Evolutionary conservation across 495 filamentous ascomycete species (phyloP).

Genomic region (Immersiella caudata): DNA sequence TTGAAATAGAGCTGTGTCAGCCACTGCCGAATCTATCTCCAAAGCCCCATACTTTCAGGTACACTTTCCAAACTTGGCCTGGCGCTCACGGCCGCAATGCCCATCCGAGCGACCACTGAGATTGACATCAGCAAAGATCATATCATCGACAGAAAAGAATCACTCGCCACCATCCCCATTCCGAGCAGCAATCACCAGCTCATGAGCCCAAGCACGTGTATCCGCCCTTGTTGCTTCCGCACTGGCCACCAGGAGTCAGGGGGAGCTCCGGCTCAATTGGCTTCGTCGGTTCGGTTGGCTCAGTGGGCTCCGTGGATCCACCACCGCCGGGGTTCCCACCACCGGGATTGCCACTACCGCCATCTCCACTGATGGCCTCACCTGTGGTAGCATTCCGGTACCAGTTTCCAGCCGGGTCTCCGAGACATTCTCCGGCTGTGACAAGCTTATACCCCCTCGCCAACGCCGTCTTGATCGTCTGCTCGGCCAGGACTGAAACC

Average conservation of each 20-base stretch:
- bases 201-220: conserved; percentile 30
- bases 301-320: not conserved
- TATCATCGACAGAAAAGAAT: not conserved
- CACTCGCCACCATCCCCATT: conserved; percentile 33
- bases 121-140: not conserved
- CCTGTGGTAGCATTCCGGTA: conserved; percentile 37
- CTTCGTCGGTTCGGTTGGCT: not conserved
- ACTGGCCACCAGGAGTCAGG: conserved; percentile 30
- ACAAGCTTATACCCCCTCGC: conserved; percentile 52
- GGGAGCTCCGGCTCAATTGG: not conserved
- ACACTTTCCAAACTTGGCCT: conserved; percentile 2
- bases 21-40: too few relatives aligned
- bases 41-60: too few relatives aligned
- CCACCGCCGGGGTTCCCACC: not conserved
- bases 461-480: conserved; percentile 57
- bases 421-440: conserved; percentile 44
- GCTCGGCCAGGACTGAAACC: conserved; percentile 62
- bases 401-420: conserved; percentile 45
- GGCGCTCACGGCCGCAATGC: not conserved
- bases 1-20: too few relatives aligned
- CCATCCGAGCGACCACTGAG: not conserved
- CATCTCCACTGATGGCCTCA: conserved; percentile 13
- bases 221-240: conserved; percentile 24
- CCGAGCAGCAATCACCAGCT: conserved; percentile 31
- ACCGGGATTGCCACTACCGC: conserved; percentile 2